phyloP scores from a whole-genome alignment of 1,284 basidiomycete genomes.

The Cutaneotrichosporon daszewskae region DNA sequence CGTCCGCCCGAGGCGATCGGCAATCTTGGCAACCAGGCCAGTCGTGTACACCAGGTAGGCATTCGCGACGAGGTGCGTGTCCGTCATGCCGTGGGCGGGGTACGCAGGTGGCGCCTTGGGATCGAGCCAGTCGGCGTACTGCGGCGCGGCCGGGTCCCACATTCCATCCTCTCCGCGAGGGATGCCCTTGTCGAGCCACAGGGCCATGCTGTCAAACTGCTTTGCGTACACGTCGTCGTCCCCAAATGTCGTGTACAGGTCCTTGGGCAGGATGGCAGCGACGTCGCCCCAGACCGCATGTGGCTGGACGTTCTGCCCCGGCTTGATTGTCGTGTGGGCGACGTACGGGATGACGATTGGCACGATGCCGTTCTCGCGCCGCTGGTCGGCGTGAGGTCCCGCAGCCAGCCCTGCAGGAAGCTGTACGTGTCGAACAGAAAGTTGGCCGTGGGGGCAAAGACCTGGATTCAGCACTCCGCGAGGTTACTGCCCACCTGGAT shows the following conservation, averaged over 20 bases:
- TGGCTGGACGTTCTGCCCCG: not conserved
- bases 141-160: constrained; percentile 22
- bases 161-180: constrained; percentile 20
- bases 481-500: too few species aligned
- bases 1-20: constrained; percentile 20
- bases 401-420: constrained; percentile 29
- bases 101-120: constrained; percentile 28
- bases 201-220: constrained; percentile 27
- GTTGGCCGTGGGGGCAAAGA: constrained; percentile 33
- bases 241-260: constrained; percentile 25
- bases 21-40: constrained; percentile 20
- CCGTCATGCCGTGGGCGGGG: constrained; percentile 23
- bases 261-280: constrained; percentile 25
- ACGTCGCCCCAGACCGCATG: constrained; percentile 28
- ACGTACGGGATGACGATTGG: constrained; percentile 5
- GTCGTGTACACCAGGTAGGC: constrained; percentile 34
- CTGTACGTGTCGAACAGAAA: constrained; percentile 32
- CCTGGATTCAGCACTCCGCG: too few species aligned
- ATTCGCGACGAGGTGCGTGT: constrained; percentile 29
- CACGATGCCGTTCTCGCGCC: constrained; percentile 21
- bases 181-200: constrained; percentile 37
- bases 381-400: constrained; percentile 30
- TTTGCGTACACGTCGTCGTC: constrained; percentile 20
- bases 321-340: too few species aligned
- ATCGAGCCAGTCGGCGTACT: constrained; percentile 39